Percentiles rank a stretch among this genome's conserved stretches.
These are phyloP conservation scores for Pelargonium nanum DNA, from an alignment of 345 rosid genomes.

Conservation along the genomic window DNA sequence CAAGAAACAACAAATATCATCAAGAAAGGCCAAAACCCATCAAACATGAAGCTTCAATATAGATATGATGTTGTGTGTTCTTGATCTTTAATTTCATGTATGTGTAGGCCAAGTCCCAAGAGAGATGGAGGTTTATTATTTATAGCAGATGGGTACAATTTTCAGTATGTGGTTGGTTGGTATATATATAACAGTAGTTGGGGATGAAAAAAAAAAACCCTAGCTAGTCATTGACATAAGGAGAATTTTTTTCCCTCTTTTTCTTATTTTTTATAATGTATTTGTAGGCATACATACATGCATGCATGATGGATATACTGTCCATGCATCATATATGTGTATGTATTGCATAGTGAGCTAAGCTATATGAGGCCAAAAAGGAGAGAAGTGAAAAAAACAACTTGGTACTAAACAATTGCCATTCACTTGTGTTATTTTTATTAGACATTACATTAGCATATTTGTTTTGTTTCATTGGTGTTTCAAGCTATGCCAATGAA, in stretches of 20 bases:
- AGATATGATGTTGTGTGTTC: too few species aligned
- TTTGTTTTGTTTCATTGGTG: not conserved
- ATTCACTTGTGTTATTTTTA: not conserved
- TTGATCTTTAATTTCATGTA: too few species aligned
- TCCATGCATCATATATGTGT: too few species aligned
- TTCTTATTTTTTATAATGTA: not conserved
- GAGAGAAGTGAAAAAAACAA: not conserved
- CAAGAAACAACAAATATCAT: too few species aligned
- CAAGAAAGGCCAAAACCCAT: too few species aligned
- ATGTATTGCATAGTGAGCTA: too few species aligned
- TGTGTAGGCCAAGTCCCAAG: not conserved
- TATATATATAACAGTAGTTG: not conserved
- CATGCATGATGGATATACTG: too few species aligned
- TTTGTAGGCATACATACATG: too few species aligned
- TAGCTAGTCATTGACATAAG: not conserved
- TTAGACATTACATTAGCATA: too few species aligned
- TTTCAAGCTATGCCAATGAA: not conserved
- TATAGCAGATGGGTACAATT: too few species aligned
- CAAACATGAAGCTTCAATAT: too few species aligned
- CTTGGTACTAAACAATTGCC: not conserved
- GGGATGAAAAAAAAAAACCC: not conserved
- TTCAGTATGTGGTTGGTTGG: not conserved
- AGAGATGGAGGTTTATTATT: not conserved
- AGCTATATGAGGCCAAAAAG: not conserved
- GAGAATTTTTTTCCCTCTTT: not conserved